A percentile compares a stretch with the other conserved stretches of the same genome.
phyloP scores from a whole-genome alignment of 2,329 filamentous ascomycete genomes.

The Mycosphaerella sp. region DNA sequence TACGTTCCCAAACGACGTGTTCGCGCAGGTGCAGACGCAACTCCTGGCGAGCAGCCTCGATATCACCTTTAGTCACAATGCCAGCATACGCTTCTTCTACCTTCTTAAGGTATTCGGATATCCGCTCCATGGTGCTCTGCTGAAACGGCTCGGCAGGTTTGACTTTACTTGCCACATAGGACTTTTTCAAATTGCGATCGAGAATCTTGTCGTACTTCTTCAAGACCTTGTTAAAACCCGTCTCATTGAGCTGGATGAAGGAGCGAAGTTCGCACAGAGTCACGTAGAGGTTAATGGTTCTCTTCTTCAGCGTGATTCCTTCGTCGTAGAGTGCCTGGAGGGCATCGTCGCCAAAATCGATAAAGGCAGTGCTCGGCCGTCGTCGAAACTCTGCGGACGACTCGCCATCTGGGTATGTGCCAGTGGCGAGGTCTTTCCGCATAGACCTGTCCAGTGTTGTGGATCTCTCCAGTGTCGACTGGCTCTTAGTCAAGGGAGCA shows the following conservation, averaged over 20 bases:
- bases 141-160: constrained; percentile 76
- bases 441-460: constrained; percentile 11
- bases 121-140: constrained; percentile 58
- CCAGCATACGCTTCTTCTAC: constrained; percentile 77
- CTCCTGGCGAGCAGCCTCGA: constrained; percentile 70
- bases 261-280: constrained; percentile 92
- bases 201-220: constrained; percentile 99
- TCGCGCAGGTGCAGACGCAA: constrained; percentile 85
- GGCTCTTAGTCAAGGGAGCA: constrained; percentile 37
- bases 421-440: constrained; percentile 19
- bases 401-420: constrained; percentile 17
- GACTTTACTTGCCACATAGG: constrained; percentile 69
- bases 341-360: constrained; percentile 72
- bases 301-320: constrained; percentile 85
- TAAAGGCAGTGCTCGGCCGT: constrained; percentile 59
- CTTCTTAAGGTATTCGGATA: constrained; percentile 65
- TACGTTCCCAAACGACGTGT: constrained; percentile 97
- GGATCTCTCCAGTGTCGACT: constrained; percentile 22
- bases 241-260: constrained; percentile 91
- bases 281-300: constrained; percentile 80
- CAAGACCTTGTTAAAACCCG: constrained; percentile 89
- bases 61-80: constrained; percentile 75
- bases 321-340: constrained; percentile 62
- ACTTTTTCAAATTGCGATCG: constrained; percentile 68
- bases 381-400: constrained; percentile 45